phyloP scores from a whole-genome alignment of 169 alveolate species.

The Eimeria sp. region DNA sequence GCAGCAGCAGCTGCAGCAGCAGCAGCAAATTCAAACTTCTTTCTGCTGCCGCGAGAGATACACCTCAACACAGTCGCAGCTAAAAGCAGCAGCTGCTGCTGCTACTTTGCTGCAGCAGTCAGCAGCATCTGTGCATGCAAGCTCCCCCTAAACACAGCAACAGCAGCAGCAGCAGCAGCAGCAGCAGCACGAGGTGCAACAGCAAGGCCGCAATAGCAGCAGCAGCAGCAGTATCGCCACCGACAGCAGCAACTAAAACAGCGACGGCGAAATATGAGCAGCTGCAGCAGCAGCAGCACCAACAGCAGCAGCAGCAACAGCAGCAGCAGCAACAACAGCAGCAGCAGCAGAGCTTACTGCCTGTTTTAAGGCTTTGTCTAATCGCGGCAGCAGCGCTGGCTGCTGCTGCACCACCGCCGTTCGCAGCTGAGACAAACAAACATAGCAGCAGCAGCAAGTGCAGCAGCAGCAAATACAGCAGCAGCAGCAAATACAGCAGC shows the following conservation, averaged over 20 bases:
- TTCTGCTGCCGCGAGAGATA: not conserved
- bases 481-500: constrained; percentile 18
- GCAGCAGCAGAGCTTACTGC: constrained; percentile 44
- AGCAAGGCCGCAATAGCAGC: not conserved
- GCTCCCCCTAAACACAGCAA: not conserved
- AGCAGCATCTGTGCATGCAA: constrained; percentile 11
- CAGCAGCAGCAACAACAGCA: not conserved
- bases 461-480: not conserved
- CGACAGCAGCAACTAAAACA: not conserved
- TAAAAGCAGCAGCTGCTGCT: not conserved
- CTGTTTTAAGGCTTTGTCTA: constrained; percentile 14
- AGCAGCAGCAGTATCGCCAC: no score
- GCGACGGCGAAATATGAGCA: not conserved
- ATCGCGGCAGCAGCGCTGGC: constrained; percentile 55
- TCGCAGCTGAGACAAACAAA: constrained; percentile 4
- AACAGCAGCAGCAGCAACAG: not conserved
- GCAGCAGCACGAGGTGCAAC: not conserved
- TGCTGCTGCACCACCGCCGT: constrained; percentile 24
- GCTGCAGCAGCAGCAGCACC: not conserved
- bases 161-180: constrained; percentile 18
- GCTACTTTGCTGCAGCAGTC: constrained; percentile 15
- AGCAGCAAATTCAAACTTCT: not conserved
- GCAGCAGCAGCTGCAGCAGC: constrained; percentile 2
- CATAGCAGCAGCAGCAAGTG: not conserved
- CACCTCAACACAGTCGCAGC: not conserved